Percentiles rank a stretch among this genome's conserved stretches.
Evolutionary conservation across 805 yeast species (phyloP).

Genomic region (Starmerella roubikii): DNA sequence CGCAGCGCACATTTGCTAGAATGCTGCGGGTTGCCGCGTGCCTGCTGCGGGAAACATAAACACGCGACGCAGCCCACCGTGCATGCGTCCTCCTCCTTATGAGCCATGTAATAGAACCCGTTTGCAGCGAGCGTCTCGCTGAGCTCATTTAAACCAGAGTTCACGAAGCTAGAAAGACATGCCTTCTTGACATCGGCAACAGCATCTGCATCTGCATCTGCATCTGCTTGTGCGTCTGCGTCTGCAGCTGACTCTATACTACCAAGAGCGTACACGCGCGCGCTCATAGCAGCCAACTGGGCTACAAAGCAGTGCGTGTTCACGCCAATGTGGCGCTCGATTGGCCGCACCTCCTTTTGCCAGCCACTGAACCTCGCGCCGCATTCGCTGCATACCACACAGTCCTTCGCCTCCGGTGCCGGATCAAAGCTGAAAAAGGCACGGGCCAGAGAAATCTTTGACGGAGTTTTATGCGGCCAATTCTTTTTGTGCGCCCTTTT

Average conservation of each 20-base stretch:
- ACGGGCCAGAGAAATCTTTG: slow-evolving; percentile 7
- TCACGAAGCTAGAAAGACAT: background rate
- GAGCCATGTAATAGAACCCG: slow-evolving; percentile 5
- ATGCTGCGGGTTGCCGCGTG: background rate
- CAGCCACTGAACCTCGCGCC: background rate
- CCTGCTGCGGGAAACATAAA: slow-evolving; percentile 4
- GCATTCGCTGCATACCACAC: slow-evolving; percentile 4
- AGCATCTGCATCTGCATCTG: no score
- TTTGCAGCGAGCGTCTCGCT: background rate
- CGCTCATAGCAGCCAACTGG: background rate
- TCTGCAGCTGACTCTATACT: no score
- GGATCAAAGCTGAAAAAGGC: slow-evolving; percentile 2
- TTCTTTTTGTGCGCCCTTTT: background rate
- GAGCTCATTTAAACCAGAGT: background rate
- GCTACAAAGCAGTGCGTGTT: slow-evolving; percentile 2
- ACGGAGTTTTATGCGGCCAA: slow-evolving; percentile 4
- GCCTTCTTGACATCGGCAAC: background rate
- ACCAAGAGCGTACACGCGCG: background rate
- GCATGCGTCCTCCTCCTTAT: background rate
- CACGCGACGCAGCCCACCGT: slow-evolving; percentile 7
- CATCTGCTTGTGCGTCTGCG: no score
- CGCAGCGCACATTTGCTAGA: background rate
- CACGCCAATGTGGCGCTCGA: slow-evolving; percentile 2
- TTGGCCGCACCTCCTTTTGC: background rate
- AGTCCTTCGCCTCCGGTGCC: background rate